Conservation (phyloP, 306 rosid genomes). For the Citrullus colocynthis region DNA sequence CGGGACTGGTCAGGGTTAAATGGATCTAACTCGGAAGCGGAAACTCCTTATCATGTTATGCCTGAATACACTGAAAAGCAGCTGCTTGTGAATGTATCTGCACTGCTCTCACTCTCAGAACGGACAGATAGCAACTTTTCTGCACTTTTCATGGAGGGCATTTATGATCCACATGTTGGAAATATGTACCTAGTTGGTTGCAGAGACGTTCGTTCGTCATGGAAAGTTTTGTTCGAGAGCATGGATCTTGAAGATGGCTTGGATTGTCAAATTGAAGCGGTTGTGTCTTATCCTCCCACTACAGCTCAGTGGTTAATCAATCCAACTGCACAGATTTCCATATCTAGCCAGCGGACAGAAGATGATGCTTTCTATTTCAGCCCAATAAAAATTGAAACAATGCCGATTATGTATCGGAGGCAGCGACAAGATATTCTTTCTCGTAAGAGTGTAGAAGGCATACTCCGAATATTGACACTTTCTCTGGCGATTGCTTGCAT, state of each 20-base stretch:
- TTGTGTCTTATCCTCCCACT: constrained; percentile 78
- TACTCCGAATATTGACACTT: constrained; percentile 71
- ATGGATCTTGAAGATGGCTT: constrained; percentile 68
- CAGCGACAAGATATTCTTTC: constrained; percentile 73
- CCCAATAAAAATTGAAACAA: constrained; percentile 42
- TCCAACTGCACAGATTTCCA: constrained; percentile 51
- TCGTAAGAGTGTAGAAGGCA: constrained; percentile 59
- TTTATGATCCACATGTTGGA: constrained; percentile 69
- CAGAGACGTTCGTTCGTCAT: constrained; percentile 66
- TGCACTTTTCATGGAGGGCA: constrained; percentile 64
- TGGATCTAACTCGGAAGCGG: constrained; percentile 26
- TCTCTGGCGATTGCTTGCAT: constrained; percentile 59
- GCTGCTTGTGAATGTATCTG: constrained; percentile 81
- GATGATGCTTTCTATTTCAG: constrained; percentile 55
- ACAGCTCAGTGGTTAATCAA: constrained; percentile 66
- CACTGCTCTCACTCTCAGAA: constrained; percentile 50
- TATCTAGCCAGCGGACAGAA: constrained; percentile 56
- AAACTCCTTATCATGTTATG: constrained; percentile 36
- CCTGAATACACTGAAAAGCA: constrained; percentile 67
- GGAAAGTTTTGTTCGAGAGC: constrained; percentile 55
- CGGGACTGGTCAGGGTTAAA: constrained; percentile 49
- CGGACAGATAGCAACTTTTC: constrained; percentile 41
- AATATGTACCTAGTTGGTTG: constrained; percentile 85
- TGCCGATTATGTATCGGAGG: constrained; percentile 57
- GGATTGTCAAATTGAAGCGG: constrained; percentile 68